Base-by-base conservation (phyloP, 139 green algal species). In the Chlorella sp. region DNA sequence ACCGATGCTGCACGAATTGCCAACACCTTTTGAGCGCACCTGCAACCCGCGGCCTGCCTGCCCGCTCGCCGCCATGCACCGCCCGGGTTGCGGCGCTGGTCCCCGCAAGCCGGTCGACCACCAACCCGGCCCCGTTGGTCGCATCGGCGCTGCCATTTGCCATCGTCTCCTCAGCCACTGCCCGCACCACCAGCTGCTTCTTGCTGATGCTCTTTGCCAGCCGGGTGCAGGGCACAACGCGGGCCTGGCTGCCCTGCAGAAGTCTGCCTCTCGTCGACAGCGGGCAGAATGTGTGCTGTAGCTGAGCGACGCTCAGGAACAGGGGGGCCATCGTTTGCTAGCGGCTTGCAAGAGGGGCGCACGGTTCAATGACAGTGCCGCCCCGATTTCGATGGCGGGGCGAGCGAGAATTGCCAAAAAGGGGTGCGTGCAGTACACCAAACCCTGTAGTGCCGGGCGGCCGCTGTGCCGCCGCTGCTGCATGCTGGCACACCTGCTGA, bases 31-130 rank as follows among this genome's bases (percentile, higher is more conserved):
- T 11, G 3, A 11, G 28, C 75, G 2, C 39, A 93, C 91, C 91
- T 39, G 93, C 91, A 1, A 99, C 93, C 2, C 94, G 88, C 2
- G 97, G 97, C n/a, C 97, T 89, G 5, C 97, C 97, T 3, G 86
- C 83, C 39, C 96, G 92, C 92, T 99, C 98, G 21, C 97, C 97
- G 32, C 90, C 96, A 76, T 97, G 95, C n/a, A 97, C 93, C 5
- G 93, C 89, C 15, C 93, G 64, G 2, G 91, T 94, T 37, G 86
- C 92, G 26, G 9, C 66, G 57, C 77, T 89, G 39, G 68, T 48
- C 16, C 84, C 68, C 12, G 68, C 64, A 11, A 88, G 84, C 24
- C 84, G 68, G 84, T 88, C 84, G 34, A 40, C 60, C 68, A 66
- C 84, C n/a, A 80, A 24, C 15, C 68, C 26, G 36, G 32, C 64